Conservation (phyloP, 139 green algal genomes). For the Marvania coccoides region DNA sequence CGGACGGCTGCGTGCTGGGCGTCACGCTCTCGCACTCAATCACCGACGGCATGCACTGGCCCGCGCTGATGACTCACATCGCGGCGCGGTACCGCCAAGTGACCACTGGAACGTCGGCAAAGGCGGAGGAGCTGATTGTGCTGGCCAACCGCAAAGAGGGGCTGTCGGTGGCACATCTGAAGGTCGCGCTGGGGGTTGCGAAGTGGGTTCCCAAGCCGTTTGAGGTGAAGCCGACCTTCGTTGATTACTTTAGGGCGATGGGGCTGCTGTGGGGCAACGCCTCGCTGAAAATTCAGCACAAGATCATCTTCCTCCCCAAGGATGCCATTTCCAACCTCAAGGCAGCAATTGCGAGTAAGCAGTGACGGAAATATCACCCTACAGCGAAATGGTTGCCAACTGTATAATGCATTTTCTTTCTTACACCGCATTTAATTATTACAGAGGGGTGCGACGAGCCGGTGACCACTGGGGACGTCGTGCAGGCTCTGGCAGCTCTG, state of each 20-base stretch:
- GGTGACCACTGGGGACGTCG: not conserved
- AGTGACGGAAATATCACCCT: not conserved
- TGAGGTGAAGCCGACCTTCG: not conserved
- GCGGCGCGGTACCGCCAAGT: not conserved
- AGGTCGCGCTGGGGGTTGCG: not conserved
- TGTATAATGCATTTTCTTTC: too few relatives aligned
- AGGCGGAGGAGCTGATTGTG: not conserved
- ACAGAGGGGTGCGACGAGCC: too few relatives aligned
- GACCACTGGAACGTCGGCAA: not conserved
- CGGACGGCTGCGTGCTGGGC: not conserved
- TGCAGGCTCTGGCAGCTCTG: not conserved
- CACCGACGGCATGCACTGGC: constrained; percentile 4
- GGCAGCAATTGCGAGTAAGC: not conserved
- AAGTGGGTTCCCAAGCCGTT: not conserved
- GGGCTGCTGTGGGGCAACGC: not conserved
- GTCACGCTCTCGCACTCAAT: not conserved
- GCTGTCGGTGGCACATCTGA: not conserved
- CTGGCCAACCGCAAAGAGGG: not conserved
- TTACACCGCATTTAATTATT: too few relatives aligned
- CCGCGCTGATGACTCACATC: constrained; percentile 1
- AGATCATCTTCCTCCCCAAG: not conserved
- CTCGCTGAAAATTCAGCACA: not conserved
- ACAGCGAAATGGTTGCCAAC: too few relatives aligned
- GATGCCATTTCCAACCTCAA: not conserved
- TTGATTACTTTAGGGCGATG: not conserved